Percentiles rank a stretch among this genome's conserved stretches.
Conservation (phyloP, 257 asterid genomes). For the Primulina huaijiensis region DNA sequence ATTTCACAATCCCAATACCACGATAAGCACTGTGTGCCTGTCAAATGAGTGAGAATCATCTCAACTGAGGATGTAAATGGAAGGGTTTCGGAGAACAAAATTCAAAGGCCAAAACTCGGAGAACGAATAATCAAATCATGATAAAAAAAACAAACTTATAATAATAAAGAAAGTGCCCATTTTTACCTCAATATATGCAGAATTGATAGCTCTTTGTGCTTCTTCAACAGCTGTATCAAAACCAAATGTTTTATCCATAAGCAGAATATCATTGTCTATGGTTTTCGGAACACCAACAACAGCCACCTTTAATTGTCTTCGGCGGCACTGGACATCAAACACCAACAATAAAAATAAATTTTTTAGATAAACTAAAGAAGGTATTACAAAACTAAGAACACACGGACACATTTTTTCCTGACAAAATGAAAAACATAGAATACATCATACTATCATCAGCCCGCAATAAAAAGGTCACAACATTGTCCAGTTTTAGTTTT, state of each 20-base stretch:
- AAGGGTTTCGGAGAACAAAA: slow-evolving; percentile 12
- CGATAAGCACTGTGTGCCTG: slow-evolving; percentile 98
- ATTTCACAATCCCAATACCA: slow-evolving; percentile 89
- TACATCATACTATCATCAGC: background rate
- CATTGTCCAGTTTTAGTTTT: background rate
- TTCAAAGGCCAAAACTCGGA: background rate
- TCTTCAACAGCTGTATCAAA: slow-evolving; percentile 99
- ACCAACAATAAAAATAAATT: background rate
- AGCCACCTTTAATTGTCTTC: slow-evolving; percentile 61
- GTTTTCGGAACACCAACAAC: slow-evolving; percentile 99
- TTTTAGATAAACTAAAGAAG: slow-evolving; percentile 16
- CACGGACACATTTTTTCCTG: background rate
- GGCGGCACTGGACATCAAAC: slow-evolving; percentile 55
- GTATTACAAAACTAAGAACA: slow-evolving; percentile 21
- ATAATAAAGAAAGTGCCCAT: slow-evolving; percentile 15
- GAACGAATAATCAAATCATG: slow-evolving; percentile 12
- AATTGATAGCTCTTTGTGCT: slow-evolving; percentile 92
- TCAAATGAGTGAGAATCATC: slow-evolving; percentile 24
- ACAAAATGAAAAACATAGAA: background rate
- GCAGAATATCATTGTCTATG: slow-evolving; percentile 90
- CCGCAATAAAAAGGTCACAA: no score
- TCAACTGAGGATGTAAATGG: slow-evolving; percentile 3
- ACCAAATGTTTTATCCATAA: slow-evolving; percentile 96
- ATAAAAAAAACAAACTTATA: slow-evolving; percentile 16
- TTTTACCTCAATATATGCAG: slow-evolving; percentile 86